Conservation (phyloP, 2,329 filamentous ascomycete species). For the Lasiodiplodia sp. region DNA sequence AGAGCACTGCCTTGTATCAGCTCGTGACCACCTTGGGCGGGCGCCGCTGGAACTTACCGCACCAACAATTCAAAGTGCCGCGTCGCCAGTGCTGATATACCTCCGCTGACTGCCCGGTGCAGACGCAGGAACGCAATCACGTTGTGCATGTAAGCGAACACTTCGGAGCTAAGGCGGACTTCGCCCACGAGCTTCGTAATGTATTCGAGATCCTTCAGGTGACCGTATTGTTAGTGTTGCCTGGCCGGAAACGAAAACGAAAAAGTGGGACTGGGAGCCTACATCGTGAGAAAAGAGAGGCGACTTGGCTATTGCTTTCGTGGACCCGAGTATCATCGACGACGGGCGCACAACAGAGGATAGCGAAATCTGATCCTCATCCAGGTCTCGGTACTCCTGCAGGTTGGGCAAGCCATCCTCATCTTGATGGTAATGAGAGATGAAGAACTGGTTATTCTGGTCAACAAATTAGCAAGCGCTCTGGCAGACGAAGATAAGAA, state of each 20-base stretch:
- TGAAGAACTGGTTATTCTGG: constrained; percentile 83
- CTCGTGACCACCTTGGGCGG: neutral
- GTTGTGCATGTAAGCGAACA: constrained; percentile 86
- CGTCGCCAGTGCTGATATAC: constrained; percentile 80
- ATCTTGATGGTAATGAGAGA: constrained; percentile 83
- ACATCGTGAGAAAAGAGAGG: constrained; percentile 56
- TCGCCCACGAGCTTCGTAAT: constrained; percentile 66
- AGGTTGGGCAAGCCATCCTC: constrained; percentile 77
- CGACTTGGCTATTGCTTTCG: constrained; percentile 33
- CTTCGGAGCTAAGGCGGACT: constrained; percentile 75
- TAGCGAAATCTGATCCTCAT: constrained; percentile 41
- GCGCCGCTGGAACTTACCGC: constrained; percentile 52
- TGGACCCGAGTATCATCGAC: constrained; percentile 26
- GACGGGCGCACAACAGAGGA: constrained; percentile 48
- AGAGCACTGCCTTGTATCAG: constrained; percentile 64
- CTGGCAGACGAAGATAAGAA: neutral
- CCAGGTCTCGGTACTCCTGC: constrained; percentile 61
- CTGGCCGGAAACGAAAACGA: neutral
- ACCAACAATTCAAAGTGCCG: constrained; percentile 75
- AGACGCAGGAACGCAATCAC: constrained; percentile 85
- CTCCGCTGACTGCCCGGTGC: constrained; percentile 82
- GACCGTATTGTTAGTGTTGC: neutral
- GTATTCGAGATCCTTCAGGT: constrained; percentile 59
- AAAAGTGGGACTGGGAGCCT: constrained; percentile 33
- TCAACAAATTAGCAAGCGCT: constrained; percentile 49